Percentiles rank a stretch among this genome's conserved stretches.
Evolutionary conservation across 768 basidiomycete species (phyloP).

Genomic region (Naganishia onofrii): DNA sequence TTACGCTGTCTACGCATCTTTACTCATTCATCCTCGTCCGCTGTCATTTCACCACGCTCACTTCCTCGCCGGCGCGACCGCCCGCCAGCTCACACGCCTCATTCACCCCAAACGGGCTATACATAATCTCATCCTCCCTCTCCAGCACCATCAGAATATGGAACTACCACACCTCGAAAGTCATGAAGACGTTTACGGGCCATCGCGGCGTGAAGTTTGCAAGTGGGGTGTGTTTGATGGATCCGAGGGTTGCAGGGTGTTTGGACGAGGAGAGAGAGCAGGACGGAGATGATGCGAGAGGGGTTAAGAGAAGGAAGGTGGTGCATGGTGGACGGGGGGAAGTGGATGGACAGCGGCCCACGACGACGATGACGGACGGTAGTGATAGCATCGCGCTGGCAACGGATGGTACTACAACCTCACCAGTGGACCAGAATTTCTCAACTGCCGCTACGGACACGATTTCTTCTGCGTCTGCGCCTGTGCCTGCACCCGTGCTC

Average conservation of each 20-base stretch:
- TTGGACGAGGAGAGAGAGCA: conserved; percentile 31
- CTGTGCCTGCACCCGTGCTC: too few species aligned
- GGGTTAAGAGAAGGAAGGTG: too few species aligned
- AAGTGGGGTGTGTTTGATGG: conserved; percentile 56
- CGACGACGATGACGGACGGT: too few species aligned
- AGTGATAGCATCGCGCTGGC: too few species aligned
- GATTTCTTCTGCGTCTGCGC: too few species aligned
- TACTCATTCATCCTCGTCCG: too few species aligned
- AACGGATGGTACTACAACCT: too few species aligned
- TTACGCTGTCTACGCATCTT: too few species aligned
- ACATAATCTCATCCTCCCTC: conserved; percentile 84
- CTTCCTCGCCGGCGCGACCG: neutral
- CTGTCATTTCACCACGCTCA: neutral
- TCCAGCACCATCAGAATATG: conserved; percentile 92
- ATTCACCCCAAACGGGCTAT: conserved; percentile 89
- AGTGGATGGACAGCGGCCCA: too few species aligned
- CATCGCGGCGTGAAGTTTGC: conserved; percentile 80
- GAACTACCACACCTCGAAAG: conserved; percentile 86
- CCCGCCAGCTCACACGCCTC: conserved; percentile 70
- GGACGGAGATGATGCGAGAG: neutral
- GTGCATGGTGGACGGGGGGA: too few species aligned
- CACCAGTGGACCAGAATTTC: too few species aligned
- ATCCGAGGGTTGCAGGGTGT: conserved; percentile 55
- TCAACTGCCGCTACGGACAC: too few species aligned
- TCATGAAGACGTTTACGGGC: conserved; percentile 87